Evolutionary conservation across 2,329 filamentous ascomycete genomes (phyloP), one percentile per base, ranked within the genome.

Genomic region (Decorospora gaudefroyi): DNA sequence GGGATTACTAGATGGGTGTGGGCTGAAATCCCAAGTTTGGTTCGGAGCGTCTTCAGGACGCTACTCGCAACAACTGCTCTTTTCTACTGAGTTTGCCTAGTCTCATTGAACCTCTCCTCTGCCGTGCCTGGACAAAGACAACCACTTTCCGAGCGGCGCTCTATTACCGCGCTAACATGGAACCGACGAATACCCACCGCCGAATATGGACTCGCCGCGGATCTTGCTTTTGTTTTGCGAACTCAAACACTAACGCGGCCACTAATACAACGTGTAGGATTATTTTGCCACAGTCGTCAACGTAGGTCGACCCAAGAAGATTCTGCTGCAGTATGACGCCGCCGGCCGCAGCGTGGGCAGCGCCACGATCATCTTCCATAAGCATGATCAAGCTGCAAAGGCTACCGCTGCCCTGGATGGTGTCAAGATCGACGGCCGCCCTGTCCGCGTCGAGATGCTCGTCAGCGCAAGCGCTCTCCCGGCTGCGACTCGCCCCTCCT

Each of bases 391-490:
- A 55, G 93, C 92, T 56, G 83, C 83, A 68, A 89, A 90, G 74
- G 93, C 93, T 49, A 88, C 90, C 61, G 81, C 86, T 64, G 83
- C 86, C 53, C 78, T 95, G 60, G 95, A 99, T 64, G 90, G 90
- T 51, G 82, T 96, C 47, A 83, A 93, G 41, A 90, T 99, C 48
- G 93, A 99, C 73, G 85, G 85, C 65, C 84, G 85, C 57, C 88
- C 90, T 17, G 92, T 99, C 77, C 96, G 92, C 86, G 90, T 99
- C 63, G 92, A 97, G 73, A 86, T 99, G 53, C 83, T 99, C 42
- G 82, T 96, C 51, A 87, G 88, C 66, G 88, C 88, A 34, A 83
- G 84, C 31, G 81, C 83, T 57, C 84, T 85, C 32, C 83, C 87
- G 23, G 78, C 83, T 53, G 79, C 88, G 26, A 74, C 83, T 30